A percentile compares a stretch with the other conserved stretches of the same genome.
phyloP scores from a whole-genome alignment of 306 rosid genomes.

The Urtica urens region DNA sequence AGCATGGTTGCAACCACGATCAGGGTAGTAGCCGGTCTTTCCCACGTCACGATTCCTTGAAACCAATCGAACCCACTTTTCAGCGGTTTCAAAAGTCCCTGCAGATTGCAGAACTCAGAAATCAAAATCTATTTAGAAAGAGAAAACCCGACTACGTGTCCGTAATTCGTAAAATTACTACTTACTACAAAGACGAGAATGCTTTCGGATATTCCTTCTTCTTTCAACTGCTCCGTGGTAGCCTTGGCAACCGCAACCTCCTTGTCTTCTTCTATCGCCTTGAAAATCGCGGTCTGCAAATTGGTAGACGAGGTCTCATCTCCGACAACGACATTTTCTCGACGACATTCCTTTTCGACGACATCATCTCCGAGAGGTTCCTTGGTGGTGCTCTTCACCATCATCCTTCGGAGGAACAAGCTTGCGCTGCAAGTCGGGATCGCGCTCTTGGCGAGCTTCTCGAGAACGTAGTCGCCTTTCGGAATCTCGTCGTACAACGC shows the following conservation, averaged over 20 bases:
- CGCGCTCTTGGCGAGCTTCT: conserved; percentile 65
- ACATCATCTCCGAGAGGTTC: too few species aligned
- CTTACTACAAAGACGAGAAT: conserved; percentile 45
- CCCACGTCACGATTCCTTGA: conserved; percentile 55
- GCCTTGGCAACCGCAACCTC: conserved; percentile 62
- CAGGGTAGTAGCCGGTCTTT: conserved; percentile 48
- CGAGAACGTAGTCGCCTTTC: conserved; percentile 75
- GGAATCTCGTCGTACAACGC: conserved; percentile 70
- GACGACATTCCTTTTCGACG: conserved; percentile 12
- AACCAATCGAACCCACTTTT: conserved; percentile 31
- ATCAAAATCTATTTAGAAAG: background rate
- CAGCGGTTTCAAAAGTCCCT: conserved; percentile 75
- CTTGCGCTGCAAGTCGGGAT: conserved; percentile 54
- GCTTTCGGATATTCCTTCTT: conserved; percentile 68
- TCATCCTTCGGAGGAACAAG: conserved; percentile 44
- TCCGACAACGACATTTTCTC: conserved; percentile 21
- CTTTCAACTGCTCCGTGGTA: conserved; percentile 61
- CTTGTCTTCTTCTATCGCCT: conserved; percentile 79
- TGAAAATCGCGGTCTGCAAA: conserved; percentile 52
- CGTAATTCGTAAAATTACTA: background rate
- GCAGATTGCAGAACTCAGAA: conserved; percentile 10
- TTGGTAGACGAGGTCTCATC: conserved; percentile 25
- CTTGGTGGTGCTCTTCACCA: too few species aligned
- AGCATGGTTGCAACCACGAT: conserved; percentile 33
- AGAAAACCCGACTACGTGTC: background rate